Base-by-base conservation (phyloP, 2,329 filamentous ascomycete species). In the Aspergillus costaricaensis region DNA sequence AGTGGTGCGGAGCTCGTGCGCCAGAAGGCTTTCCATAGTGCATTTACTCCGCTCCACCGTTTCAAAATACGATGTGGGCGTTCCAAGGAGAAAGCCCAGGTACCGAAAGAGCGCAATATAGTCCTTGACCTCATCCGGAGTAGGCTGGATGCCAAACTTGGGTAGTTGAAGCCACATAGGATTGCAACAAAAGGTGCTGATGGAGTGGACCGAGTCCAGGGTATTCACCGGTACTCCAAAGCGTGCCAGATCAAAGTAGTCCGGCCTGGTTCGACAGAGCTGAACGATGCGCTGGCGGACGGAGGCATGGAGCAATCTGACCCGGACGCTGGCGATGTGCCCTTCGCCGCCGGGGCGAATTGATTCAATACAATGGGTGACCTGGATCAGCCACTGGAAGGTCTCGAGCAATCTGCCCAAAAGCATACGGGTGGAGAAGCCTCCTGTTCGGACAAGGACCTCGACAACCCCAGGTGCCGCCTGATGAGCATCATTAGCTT, bases 41-140 rank as follows among this genome's bases (percentile, higher is more conserved):
- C 76, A 75, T 64, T 83, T 86, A 1, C 87, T 86, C 32, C 80
- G 77, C 10, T 77, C 76, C 0, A 84, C 80, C 0, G 82, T 84
- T 2, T 80, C 79, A 71, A 91, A 86, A 69, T 80, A 83, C 19
- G 80, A 80, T 1, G 83, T 83, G 0, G 89, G 89, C 17, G 85
- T 85, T 19, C 89, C 90, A 62, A 91, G 81, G 17, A 91, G 76
- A 68, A 91, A 81, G 0, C 83, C 89, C 5, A 92, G 83, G 68
- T 90, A 90, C 3, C 90, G 83, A 88, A 90, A 92, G 1, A 92
- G 76, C 0, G 89, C 88, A 44, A 90, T 78, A 70, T 91, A 92
- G 70, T 91, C 89, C 2, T 68, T 68, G 2, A 83, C 84, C 68
- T 92, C 89, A 52, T 83, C 82, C 25, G 78, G 57, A 0, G 82